Conservation (phyloP, 129 eudicot genomes). For the Flaveria linearis region DNA sequence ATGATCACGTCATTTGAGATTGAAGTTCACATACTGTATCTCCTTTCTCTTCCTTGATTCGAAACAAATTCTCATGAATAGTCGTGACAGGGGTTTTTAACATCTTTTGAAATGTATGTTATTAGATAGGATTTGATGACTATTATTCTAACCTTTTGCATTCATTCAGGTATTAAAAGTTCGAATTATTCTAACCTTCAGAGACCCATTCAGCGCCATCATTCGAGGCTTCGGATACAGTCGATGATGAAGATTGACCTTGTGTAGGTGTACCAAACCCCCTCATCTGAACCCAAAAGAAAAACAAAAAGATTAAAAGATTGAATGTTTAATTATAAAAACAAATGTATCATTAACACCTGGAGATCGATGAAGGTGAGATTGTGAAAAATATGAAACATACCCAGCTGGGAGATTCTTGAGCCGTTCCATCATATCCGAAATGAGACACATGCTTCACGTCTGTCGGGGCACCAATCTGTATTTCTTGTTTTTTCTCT, state of each 20-base stretch:
- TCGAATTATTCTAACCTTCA: constrained; percentile 31
- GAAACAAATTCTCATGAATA: background rate
- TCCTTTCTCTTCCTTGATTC: background rate
- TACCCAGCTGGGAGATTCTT: constrained; percentile 65
- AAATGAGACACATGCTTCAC: constrained; percentile 72
- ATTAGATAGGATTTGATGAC: background rate
- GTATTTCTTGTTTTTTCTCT: constrained; percentile 52
- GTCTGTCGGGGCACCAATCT: constrained; percentile 71
- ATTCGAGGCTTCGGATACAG: constrained; percentile 16
- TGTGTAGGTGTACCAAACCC: constrained; percentile 32
- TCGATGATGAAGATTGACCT: constrained; percentile 28
- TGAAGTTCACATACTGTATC: background rate
- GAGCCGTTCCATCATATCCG: constrained; percentile 61
- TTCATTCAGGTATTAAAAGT: constrained; percentile 1
- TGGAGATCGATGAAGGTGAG: background rate
- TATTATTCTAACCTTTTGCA: background rate
- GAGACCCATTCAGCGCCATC: constrained; percentile 41
- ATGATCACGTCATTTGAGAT: background rate
- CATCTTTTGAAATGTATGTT: background rate
- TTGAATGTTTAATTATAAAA: background rate
- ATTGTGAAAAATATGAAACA: constrained; percentile 6
- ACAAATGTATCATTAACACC: background rate
- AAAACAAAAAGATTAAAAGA: background rate
- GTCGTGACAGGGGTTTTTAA: background rate
- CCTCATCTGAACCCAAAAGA: constrained; percentile 31